Evolutionary conservation across 2,329 filamentous ascomycete genomes (phyloP).

Genomic region (Ophiosphaerella herpotricha): DNA sequence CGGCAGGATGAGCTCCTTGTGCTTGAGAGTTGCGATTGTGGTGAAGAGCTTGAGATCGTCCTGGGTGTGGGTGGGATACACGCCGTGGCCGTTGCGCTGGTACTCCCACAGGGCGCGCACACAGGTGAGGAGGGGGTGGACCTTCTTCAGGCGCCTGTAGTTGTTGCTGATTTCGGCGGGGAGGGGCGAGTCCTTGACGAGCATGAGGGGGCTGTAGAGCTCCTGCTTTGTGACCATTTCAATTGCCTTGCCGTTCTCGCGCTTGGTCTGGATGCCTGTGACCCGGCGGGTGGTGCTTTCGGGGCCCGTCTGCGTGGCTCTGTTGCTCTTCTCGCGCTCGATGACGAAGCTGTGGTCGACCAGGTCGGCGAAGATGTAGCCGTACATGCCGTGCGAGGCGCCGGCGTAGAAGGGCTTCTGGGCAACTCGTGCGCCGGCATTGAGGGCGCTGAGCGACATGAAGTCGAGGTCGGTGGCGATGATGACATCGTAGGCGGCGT

Average conservation of each 20-base stretch:
- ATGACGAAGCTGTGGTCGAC: slow-evolving; percentile 90
- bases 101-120: slow-evolving; percentile 92
- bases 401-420: slow-evolving; percentile 86
- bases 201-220: slow-evolving; percentile 82
- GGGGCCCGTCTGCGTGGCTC: slow-evolving; percentile 59
- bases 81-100: slow-evolving; percentile 55
- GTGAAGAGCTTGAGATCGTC: slow-evolving; percentile 74
- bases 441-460: slow-evolving; percentile 74
- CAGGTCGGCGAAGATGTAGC: slow-evolving; percentile 92
- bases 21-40: slow-evolving; percentile 74
- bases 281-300: slow-evolving; percentile 82
- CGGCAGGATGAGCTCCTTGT: slow-evolving; percentile 64
- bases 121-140: slow-evolving; percentile 84
- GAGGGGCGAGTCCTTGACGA: slow-evolving; percentile 80
- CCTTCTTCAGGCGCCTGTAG: slow-evolving; percentile 69
- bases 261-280: slow-evolving; percentile 70
- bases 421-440: slow-evolving; percentile 80
- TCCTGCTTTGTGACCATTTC: slow-evolving; percentile 93
- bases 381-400: slow-evolving; percentile 85
- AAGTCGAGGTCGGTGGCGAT: slow-evolving; percentile 89
- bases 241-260: slow-evolving; percentile 64
- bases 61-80: slow-evolving; percentile 55
- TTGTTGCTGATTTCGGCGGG: slow-evolving; percentile 69
- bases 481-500: slow-evolving; percentile 77
- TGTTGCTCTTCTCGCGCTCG: slow-evolving; percentile 80